Evolutionary conservation across 306 rosid genomes (phyloP).

Genomic region (Rosa chinensis): DNA sequence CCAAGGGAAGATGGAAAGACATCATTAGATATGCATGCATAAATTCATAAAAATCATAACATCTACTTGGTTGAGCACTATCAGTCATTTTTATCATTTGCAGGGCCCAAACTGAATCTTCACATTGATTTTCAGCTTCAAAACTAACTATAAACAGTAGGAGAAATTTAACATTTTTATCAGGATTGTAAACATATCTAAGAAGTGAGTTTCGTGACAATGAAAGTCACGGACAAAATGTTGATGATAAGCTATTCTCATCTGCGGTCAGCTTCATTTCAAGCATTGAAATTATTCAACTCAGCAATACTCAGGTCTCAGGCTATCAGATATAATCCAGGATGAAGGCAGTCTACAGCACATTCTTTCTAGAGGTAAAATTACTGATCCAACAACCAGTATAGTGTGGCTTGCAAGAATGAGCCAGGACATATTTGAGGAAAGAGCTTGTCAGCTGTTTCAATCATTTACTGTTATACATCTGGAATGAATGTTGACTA

Average conservation of each 20-base stretch:
- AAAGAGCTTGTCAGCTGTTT: neutral
- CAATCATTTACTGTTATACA: neutral
- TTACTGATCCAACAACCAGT: neutral
- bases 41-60: neutral
- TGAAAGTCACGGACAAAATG: neutral
- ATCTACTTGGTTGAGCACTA: neutral
- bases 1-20: neutral
- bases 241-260: too few relatives aligned
- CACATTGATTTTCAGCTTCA: neutral
- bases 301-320: neutral
- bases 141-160: neutral
- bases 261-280: neutral
- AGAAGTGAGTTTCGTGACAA: neutral
- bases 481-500: neutral
- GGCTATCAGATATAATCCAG: neutral
- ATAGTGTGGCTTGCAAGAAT: neutral
- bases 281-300: neutral
- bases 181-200: neutral
- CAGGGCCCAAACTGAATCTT: neutral
- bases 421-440: neutral
- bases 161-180: neutral
- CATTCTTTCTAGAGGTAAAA: neutral
- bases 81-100: neutral
- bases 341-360: neutral
- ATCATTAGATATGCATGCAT: neutral